A percentile compares a stretch with the other conserved stretches of the same genome.
These are phyloP conservation scores for Suhomyces atakaporum DNA, from an alignment of 1,139 yeast genomes.

Conservation along the genomic window DNA sequence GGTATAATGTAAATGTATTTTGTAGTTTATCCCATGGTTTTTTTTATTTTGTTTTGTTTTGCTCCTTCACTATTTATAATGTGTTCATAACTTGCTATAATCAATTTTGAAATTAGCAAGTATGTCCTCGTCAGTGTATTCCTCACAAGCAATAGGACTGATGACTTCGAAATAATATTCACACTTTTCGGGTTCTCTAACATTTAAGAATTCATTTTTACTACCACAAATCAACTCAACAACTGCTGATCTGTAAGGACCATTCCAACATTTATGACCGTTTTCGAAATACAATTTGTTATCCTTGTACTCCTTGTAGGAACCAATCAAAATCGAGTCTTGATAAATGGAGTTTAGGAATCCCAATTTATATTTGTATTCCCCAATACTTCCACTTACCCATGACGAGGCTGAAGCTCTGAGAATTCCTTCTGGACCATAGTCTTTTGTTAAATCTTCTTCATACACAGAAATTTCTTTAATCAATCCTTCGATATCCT, in stretches of 20 bases:
- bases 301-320: constrained; percentile 37
- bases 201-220: constrained; percentile 55
- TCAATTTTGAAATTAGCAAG: constrained; percentile 29
- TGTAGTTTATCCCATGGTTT: background rate
- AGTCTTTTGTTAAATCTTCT: constrained; percentile 47
- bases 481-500: constrained; percentile 19
- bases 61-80: background rate
- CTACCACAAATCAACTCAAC: constrained; percentile 71
- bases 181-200: constrained; percentile 89
- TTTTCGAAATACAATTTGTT: constrained; percentile 45
- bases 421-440: constrained; percentile 67
- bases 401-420: constrained; percentile 58
- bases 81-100: constrained; percentile 20
- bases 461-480: constrained; percentile 23
- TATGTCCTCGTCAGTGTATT: constrained; percentile 33
- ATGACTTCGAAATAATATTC: constrained; percentile 63
- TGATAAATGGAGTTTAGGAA: constrained; percentile 61
- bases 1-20: background rate
- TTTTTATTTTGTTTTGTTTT: background rate
- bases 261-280: constrained; percentile 96
- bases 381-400: constrained; percentile 57
- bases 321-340: constrained; percentile 60
- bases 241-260: constrained; percentile 75
- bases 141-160: constrained; percentile 72
- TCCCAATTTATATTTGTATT: constrained; percentile 68